Evolutionary conservation across 441 rosid species (phyloP).

Genomic region (Croton setiger): DNA sequence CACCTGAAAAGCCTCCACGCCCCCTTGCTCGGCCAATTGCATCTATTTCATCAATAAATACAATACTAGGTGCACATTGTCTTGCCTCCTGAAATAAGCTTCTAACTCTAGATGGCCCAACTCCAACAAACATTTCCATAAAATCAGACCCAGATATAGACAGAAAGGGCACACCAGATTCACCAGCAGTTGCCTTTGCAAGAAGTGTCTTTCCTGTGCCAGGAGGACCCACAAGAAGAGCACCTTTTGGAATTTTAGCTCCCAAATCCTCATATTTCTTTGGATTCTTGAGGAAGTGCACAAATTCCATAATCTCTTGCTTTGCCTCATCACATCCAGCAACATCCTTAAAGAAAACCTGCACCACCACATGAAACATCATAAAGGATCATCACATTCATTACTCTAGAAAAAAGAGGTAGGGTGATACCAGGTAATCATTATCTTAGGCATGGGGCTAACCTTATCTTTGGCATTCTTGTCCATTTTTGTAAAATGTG

Average conservation of each 20-base stretch:
- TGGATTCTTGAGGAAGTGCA: slow-evolving; percentile 68
- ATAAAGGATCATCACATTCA: slow-evolving; percentile 11
- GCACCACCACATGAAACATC: slow-evolving; percentile 23
- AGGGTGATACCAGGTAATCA: background rate
- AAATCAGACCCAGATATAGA: slow-evolving; percentile 68
- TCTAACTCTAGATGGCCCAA: slow-evolving; percentile 67
- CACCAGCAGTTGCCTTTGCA: slow-evolving; percentile 76
- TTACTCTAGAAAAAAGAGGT: background rate
- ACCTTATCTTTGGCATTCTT: slow-evolving; percentile 65
- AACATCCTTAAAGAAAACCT: slow-evolving; percentile 63
- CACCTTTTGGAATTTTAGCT: slow-evolving; percentile 70
- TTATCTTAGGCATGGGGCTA: background rate
- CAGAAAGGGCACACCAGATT: slow-evolving; percentile 63
- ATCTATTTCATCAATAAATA: slow-evolving; percentile 65
- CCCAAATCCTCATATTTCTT: slow-evolving; percentile 62
- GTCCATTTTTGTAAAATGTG: slow-evolving; percentile 52
- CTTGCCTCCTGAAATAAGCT: slow-evolving; percentile 75
- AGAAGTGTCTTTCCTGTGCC: slow-evolving; percentile 75
- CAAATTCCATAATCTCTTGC: slow-evolving; percentile 72
- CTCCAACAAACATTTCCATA: slow-evolving; percentile 72
- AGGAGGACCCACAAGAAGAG: slow-evolving; percentile 65
- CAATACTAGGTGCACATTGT: slow-evolving; percentile 55
- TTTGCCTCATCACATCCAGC: slow-evolving; percentile 81
- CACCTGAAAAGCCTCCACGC: slow-evolving; percentile 63
- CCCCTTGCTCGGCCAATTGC: slow-evolving; percentile 71